Conservation (phyloP, 345 rosid genomes). For the Eucalyptus marginata region DNA sequence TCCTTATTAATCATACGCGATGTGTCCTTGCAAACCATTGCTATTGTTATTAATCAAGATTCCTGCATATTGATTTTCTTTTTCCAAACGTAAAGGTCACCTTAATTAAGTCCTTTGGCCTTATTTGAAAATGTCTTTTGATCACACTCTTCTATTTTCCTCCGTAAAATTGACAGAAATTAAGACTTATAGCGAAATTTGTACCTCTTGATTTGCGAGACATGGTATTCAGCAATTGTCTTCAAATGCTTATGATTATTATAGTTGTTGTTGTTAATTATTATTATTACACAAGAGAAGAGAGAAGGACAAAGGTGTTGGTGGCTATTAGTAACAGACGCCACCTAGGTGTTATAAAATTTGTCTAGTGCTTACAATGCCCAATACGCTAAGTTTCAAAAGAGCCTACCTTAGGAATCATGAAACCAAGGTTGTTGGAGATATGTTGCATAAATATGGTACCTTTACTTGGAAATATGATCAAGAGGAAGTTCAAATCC, state of each 20-base stretch:
- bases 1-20: background rate
- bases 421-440: background rate
- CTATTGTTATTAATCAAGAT: background rate
- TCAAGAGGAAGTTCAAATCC: fast-evolving
- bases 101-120: background rate
- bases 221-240: background rate
- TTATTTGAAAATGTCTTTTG: background rate
- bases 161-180: background rate
- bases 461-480: background rate
- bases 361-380: background rate
- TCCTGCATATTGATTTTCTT: background rate
- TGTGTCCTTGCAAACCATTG: background rate
- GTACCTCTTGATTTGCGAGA: background rate
- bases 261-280: background rate
- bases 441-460: background rate
- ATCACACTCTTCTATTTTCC: background rate
- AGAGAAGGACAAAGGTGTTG: background rate
- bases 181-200: background rate
- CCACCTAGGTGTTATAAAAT: background rate
- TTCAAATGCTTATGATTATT: background rate
- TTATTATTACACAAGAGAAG: background rate
- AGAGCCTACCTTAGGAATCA: background rate
- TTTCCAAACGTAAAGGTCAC: background rate
- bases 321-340: background rate
- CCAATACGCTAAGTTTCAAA: background rate